Conservation (phyloP, 768 basidiomycete genomes). For the Hericium coralloides region DNA sequence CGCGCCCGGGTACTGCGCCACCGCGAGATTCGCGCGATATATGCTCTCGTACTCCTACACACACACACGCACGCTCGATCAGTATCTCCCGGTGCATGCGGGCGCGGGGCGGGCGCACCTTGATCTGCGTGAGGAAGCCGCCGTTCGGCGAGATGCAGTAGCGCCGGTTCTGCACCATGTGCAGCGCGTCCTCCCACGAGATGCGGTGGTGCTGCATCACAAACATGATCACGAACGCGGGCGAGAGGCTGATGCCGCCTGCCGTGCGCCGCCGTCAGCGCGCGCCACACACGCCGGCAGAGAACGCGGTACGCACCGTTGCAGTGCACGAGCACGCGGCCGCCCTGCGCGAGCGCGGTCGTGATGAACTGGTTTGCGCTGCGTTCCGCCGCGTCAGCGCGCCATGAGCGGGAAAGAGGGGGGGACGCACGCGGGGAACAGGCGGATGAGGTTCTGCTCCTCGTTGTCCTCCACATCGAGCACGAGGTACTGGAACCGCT, state of each 20-base stretch:
- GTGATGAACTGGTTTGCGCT: slow-evolving; percentile 78
- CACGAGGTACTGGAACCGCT: slow-evolving; percentile 67
- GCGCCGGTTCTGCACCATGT: slow-evolving; percentile 80
- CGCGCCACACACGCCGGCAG: not conserved
- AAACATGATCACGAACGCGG: slow-evolving; percentile 88
- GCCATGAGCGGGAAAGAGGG: not conserved
- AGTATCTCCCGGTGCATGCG: not conserved
- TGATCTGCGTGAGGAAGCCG: slow-evolving; percentile 88
- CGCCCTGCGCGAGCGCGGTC: slow-evolving; percentile 51
- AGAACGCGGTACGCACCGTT: slow-evolving; percentile 46
- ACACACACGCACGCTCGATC: not conserved
- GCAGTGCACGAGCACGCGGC: slow-evolving; percentile 82
- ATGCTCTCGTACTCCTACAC: slow-evolving; percentile 88
- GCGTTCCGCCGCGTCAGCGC: not conserved
- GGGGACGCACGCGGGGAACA: slow-evolving; percentile 69
- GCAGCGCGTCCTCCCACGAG: slow-evolving; percentile 83
- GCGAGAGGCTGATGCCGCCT: slow-evolving; percentile 86
- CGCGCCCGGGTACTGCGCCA: slow-evolving; percentile 46
- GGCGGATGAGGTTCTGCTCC: slow-evolving; percentile 87
- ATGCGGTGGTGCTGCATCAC: slow-evolving; percentile 80
- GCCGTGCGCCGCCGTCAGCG: slow-evolving; percentile 32
- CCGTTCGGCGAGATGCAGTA: slow-evolving; percentile 93
- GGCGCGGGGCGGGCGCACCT: slow-evolving; percentile 36
- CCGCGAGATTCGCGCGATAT: slow-evolving; percentile 68
- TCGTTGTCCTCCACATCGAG: slow-evolving; percentile 88